Conservation (phyloP, 805 yeast species). For the Torulaspora quercuum region DNA sequence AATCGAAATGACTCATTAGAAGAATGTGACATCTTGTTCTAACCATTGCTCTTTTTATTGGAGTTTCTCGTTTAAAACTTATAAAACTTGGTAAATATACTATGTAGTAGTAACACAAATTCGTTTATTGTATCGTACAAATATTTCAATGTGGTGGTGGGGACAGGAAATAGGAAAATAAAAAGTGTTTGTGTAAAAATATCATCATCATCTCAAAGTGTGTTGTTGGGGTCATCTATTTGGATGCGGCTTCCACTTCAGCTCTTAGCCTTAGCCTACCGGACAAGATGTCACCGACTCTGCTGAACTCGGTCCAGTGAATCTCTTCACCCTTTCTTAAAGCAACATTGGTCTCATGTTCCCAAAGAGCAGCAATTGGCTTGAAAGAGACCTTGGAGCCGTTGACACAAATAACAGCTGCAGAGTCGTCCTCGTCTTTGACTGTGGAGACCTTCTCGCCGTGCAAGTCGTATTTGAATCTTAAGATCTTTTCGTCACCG, state of each 20-base stretch:
- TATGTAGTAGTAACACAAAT: constrained; percentile 3
- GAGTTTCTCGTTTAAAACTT: too few relatives aligned
- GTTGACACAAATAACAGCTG: constrained; percentile 67
- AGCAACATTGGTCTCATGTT: constrained; percentile 54
- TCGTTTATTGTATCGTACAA: constrained; percentile 14
- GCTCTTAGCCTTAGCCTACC: constrained; percentile 59
- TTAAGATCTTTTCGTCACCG: constrained; percentile 44
- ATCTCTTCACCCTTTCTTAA: constrained; percentile 63
- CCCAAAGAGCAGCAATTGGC: constrained; percentile 54
- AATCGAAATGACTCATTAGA: too few relatives aligned
- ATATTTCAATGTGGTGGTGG: constrained; percentile 7
- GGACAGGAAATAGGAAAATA: constrained; percentile 1
- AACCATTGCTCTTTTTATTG: too few relatives aligned
- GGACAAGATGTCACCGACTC: constrained; percentile 64
- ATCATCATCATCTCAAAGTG: constrained; percentile 15
- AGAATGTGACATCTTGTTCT: too few relatives aligned
- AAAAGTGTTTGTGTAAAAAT: constrained; percentile 4
- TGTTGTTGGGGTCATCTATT: constrained; percentile 4
- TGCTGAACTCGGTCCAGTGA: constrained; percentile 64
- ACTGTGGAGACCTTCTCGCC: constrained; percentile 48
- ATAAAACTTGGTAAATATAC: too few relatives aligned
- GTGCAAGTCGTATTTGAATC: constrained; percentile 47
- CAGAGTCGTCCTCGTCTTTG: constrained; percentile 41
- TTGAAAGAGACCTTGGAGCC: constrained; percentile 62
- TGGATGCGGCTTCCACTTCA: constrained; percentile 30